Evolutionary conservation across 805 yeast genomes (phyloP).

Genomic region (Wickerhamiella alocasiicola): DNA sequence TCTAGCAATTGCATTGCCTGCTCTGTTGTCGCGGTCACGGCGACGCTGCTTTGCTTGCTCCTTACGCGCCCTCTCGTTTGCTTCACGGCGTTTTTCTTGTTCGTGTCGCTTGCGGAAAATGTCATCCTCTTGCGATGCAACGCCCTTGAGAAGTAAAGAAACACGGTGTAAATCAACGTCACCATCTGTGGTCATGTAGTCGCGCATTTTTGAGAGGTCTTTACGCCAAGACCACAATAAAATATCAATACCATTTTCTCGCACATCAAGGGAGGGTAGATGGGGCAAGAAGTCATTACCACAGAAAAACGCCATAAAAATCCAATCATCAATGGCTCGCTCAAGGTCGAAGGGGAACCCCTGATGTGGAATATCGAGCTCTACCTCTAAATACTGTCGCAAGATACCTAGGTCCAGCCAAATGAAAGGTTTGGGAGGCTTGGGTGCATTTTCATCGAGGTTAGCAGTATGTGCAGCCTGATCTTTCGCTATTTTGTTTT

Average conservation of each 20-base stretch:
- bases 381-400: conserved; percentile 78
- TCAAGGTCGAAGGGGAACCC: conserved; percentile 76
- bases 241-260: conserved; percentile 84
- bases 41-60: conserved; percentile 24
- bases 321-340: conserved; percentile 97
- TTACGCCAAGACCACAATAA: conserved; percentile 76
- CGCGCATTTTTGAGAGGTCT: conserved; percentile 49
- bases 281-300: conserved; percentile 98
- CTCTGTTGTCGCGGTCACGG: conserved; percentile 24
- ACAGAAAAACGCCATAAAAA: conserved; percentile 94
- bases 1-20: conserved; percentile 27
- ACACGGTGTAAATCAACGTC: conserved; percentile 61
- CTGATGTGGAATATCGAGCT: conserved; percentile 55
- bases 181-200: conserved; percentile 87
- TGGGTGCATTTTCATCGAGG: conserved; percentile 17
- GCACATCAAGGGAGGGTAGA: conserved; percentile 83
- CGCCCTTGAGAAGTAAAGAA: conserved; percentile 49
- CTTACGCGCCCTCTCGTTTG: conserved; percentile 48
- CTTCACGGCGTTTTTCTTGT: conserved; percentile 56
- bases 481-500: conserved; percentile 35
- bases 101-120: conserved; percentile 62
- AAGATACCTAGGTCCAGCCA: conserved; percentile 86
- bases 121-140: conserved; percentile 64
- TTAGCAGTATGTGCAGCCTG: conserved; percentile 28
- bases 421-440: conserved; percentile 56